phyloP scores from a whole-genome alignment of 169 alveolate genomes.

The Blepharisma undulans region DNA sequence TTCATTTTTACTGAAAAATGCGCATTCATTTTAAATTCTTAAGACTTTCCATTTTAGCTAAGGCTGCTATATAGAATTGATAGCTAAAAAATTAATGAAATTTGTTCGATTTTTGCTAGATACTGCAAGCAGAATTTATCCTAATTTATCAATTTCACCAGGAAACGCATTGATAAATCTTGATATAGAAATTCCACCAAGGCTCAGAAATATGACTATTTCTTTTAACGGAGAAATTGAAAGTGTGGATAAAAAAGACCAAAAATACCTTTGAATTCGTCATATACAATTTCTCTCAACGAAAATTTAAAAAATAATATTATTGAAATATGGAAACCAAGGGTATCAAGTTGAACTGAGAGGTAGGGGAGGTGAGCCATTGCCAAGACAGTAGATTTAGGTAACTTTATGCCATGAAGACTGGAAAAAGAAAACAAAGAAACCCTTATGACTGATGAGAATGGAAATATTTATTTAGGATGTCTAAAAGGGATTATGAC shows the following conservation, averaged over 20 bases:
- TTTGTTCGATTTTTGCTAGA: too few relatives aligned
- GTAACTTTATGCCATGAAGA: background rate
- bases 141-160: constrained; percentile 34
- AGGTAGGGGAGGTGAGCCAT: constrained; percentile 28
- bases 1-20: too few relatives aligned
- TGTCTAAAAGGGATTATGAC: constrained; percentile 17
- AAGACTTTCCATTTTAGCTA: too few relatives aligned
- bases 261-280: background rate
- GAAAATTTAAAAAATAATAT: background rate
- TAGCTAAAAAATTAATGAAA: too few relatives aligned
- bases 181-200: constrained; percentile 71
- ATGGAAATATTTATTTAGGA: constrained; percentile 60
- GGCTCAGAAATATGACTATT: constrained; percentile 36
- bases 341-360: background rate
- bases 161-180: constrained; percentile 41
- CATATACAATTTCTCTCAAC: background rate
- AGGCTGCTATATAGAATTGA: too few relatives aligned
- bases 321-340: background rate
- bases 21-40: too few relatives aligned
- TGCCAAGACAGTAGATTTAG: background rate
- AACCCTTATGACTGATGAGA: constrained; percentile 42
- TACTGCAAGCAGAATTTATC: constrained; percentile 49
- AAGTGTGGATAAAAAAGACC: constrained; percentile 17
- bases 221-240: constrained; percentile 45
- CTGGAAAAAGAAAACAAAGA: background rate